Percentiles rank a stretch among this genome's conserved stretches.
phyloP scores from a whole-genome alignment of 2,329 filamentous ascomycete species.

The Xylariaceae sp. region DNA sequence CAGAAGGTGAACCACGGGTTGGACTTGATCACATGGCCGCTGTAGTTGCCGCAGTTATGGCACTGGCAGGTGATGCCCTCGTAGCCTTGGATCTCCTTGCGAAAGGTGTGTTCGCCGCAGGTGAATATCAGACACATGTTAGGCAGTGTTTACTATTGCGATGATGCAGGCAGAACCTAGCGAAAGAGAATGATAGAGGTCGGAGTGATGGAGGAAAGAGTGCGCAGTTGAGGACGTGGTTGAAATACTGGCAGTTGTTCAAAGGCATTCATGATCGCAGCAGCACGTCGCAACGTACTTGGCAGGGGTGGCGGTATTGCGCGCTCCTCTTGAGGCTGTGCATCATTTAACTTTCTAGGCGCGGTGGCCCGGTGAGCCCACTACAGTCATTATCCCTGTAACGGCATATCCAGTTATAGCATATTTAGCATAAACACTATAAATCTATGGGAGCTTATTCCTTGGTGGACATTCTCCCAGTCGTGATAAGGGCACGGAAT shows the following conservation, averaged over 20 bases:
- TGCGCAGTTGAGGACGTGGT: background rate
- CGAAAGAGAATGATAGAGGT: background rate
- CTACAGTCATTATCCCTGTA: too few relatives aligned
- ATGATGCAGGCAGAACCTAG: background rate
- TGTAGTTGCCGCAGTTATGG: constrained; percentile 60
- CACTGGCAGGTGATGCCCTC: constrained; percentile 56
- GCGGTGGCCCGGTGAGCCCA: too few relatives aligned
- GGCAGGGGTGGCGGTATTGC: too few relatives aligned
- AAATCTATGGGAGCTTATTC: too few relatives aligned
- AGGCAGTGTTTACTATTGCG: constrained; percentile 3
- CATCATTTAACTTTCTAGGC: too few relatives aligned
- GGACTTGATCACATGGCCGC: constrained; percentile 52
- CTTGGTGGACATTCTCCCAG: too few relatives aligned
- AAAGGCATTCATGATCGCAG: too few relatives aligned
- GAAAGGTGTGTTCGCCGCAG: constrained; percentile 55
- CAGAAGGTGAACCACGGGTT: constrained; percentile 74
- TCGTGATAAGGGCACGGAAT: too few relatives aligned
- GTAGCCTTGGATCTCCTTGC: constrained; percentile 52
- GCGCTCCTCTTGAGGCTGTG: too few relatives aligned
- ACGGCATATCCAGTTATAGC: too few relatives aligned
- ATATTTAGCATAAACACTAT: too few relatives aligned
- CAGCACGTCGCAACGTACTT: too few relatives aligned
- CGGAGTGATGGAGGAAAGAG: background rate
- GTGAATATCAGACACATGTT: constrained; percentile 56
- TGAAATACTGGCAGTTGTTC: background rate